Evolutionary conservation across 23 red algal genomes (phyloP).

Genomic region (Agarophyton chilense): DNA sequence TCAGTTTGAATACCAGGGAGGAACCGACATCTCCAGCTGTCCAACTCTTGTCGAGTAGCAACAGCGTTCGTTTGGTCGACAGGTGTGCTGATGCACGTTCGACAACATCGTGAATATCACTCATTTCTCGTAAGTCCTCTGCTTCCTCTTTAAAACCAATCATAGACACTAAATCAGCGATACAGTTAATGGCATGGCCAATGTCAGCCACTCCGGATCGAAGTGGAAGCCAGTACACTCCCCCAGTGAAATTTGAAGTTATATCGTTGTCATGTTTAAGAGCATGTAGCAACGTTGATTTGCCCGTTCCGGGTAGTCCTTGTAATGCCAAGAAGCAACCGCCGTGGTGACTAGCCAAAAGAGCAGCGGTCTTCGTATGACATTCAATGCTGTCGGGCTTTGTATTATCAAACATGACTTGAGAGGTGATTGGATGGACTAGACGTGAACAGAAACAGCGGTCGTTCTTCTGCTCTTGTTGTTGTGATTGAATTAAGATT

Average conservation of each 20-base stretch:
- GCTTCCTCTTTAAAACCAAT: not conserved
- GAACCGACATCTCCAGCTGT: conserved; percentile 14
- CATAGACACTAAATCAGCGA: not conserved
- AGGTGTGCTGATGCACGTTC: not conserved
- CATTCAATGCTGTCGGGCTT: conserved; percentile 7
- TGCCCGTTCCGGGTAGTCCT: not conserved
- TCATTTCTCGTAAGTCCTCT: not conserved
- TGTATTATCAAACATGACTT: not conserved
- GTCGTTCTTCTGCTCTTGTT: not conserved
- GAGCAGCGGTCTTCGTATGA: not conserved
- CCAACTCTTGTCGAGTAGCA: conserved; percentile 24
- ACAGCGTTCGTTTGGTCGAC: not conserved
- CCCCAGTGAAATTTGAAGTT: not conserved
- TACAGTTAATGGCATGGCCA: not conserved
- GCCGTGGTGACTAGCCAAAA: not conserved
- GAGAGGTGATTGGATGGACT: not conserved
- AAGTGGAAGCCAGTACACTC: not conserved
- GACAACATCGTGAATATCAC: conserved; percentile 12
- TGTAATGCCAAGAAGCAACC: conserved; percentile 6
- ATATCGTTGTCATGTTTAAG: conserved; percentile 11
- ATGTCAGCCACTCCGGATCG: conserved; percentile 11
- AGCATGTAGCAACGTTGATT: conserved; percentile 3
- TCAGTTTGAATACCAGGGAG: conserved; percentile 8
- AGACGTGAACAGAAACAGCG: not conserved
- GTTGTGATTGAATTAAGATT: not conserved